Evolutionary conservation across 176 grass and related monocot genomes (phyloP).

Genomic region (Aegilops longissima): DNA sequence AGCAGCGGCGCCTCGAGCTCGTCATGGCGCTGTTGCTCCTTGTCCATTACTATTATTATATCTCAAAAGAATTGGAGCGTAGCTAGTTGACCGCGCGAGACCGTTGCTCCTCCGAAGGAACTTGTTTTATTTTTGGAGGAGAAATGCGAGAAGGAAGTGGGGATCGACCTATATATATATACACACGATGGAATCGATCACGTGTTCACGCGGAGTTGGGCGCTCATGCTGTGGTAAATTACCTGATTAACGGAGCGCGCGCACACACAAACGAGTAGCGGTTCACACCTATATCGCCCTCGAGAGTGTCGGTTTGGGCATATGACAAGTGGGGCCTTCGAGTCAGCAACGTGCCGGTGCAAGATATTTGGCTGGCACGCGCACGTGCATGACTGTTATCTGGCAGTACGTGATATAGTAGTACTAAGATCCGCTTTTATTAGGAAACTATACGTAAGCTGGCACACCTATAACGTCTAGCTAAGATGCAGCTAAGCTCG

Average conservation of each 20-base stretch:
- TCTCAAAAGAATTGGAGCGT: neutral
- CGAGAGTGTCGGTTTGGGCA: neutral
- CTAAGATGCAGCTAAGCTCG: too few species aligned
- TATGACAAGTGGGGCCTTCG: neutral
- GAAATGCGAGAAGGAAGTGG: neutral
- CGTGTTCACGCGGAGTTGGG: too few species aligned
- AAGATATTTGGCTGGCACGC: neutral
- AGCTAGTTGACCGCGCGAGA: neutral
- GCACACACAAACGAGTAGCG: neutral
- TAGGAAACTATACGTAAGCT: neutral
- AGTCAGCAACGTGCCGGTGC: neutral
- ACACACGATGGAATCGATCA: too few species aligned
- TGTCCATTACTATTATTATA: neutral
- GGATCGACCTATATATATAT: neutral
- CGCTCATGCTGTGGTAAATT: neutral
- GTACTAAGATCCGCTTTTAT: neutral
- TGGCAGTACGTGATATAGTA: neutral
- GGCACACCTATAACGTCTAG: neutral
- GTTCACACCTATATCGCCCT: neutral
- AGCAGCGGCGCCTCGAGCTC: conserved; percentile 8
- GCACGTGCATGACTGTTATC: neutral
- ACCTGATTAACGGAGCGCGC: neutral
- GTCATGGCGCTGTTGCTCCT: neutral
- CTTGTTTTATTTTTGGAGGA: neutral
- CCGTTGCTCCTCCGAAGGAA: neutral